Conservation (phyloP, 306 rosid species). For the Senna siamea region DNA sequence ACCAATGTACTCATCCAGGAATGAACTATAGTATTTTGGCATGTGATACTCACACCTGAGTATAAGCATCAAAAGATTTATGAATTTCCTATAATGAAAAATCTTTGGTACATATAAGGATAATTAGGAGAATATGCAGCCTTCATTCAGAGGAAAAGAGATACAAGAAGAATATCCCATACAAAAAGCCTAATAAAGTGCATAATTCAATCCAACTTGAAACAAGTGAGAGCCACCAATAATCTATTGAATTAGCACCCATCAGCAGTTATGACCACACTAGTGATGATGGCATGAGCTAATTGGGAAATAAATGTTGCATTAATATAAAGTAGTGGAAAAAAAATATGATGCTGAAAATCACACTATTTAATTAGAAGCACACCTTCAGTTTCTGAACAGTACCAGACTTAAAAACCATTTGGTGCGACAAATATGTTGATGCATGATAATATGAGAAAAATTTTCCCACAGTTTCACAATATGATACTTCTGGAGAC, state of each 20-base stretch:
- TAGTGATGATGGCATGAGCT: constrained; percentile 1
- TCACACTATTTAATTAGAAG: constrained; percentile 25
- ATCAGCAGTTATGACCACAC: constrained; percentile 10
- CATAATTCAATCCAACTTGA: constrained; percentile 26
- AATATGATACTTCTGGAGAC: constrained; percentile 64
- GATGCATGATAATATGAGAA: constrained; percentile 71
- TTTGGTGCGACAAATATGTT: constrained; percentile 90
- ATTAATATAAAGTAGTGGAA: constrained; percentile 3
- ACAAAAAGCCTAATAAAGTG: constrained; percentile 27
- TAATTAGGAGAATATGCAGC: constrained; percentile 1
- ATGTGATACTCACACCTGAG: background rate
- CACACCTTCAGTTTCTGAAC: constrained; percentile 74
- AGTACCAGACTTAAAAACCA: constrained; percentile 74
- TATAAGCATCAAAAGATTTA: constrained; percentile 7
- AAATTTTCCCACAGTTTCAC: constrained; percentile 66
- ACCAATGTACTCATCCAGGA: background rate
- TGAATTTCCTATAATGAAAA: constrained; percentile 2
- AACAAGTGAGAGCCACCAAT: constrained; percentile 21
- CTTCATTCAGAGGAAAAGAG: constrained; percentile 1
- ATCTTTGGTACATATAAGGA: background rate
- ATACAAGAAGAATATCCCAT: constrained; percentile 10
- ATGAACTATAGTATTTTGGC: background rate
- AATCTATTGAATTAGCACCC: constrained; percentile 16
- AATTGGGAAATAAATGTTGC: background rate
- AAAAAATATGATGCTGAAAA: background rate